These are phyloP conservation scores for Alternaria tenuissima DNA, from an alignment of 2,329 filamentous ascomycete genomes.

Conservation along the genomic window DNA sequence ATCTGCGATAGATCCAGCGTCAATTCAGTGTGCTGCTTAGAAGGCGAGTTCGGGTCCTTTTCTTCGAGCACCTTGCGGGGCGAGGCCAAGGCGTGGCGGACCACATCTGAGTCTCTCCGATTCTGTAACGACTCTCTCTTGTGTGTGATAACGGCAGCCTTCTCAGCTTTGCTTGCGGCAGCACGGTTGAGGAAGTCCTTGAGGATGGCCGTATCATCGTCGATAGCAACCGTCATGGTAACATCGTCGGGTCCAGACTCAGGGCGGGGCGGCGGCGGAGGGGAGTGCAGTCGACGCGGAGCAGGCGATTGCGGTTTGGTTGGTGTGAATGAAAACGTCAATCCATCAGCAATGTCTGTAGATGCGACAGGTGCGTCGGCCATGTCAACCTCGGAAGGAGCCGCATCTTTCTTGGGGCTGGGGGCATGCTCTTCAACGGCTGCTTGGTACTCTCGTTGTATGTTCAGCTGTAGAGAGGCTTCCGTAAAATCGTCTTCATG, in stretches of 20 bases:
- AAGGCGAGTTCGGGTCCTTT: conserved; percentile 59
- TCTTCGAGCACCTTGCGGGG: conserved; percentile 56
- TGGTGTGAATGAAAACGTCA: conserved; percentile 35
- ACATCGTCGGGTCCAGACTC: conserved; percentile 38
- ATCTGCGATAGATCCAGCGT: conserved; percentile 44
- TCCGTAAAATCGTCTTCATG: conserved; percentile 40
- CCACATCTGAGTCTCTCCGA: conserved; percentile 57
- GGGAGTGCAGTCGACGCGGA: conserved; percentile 38
- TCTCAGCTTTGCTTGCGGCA: conserved; percentile 56
- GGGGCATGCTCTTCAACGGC: conserved; percentile 1
- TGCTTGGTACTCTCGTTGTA: conserved; percentile 33
- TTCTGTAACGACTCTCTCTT: conserved; percentile 56
- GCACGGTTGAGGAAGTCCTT: conserved; percentile 60
- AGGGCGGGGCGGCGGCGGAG: conserved; percentile 37
- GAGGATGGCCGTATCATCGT: conserved; percentile 59
- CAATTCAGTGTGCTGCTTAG: conserved; percentile 45
- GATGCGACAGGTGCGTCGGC: not conserved
- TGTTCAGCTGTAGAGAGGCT: conserved; percentile 42
- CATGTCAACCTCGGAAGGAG: not conserved
- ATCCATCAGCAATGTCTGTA: conserved; percentile 41
- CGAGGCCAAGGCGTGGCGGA: conserved; percentile 57
- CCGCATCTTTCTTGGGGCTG: not conserved
- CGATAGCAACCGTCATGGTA: conserved; percentile 47
- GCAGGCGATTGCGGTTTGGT: conserved; percentile 24
- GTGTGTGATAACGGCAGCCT: conserved; percentile 41